These are phyloP conservation scores for Dioscorea zingiberensis DNA, from an alignment of 106 monocot genomes.

Conservation along the genomic window DNA sequence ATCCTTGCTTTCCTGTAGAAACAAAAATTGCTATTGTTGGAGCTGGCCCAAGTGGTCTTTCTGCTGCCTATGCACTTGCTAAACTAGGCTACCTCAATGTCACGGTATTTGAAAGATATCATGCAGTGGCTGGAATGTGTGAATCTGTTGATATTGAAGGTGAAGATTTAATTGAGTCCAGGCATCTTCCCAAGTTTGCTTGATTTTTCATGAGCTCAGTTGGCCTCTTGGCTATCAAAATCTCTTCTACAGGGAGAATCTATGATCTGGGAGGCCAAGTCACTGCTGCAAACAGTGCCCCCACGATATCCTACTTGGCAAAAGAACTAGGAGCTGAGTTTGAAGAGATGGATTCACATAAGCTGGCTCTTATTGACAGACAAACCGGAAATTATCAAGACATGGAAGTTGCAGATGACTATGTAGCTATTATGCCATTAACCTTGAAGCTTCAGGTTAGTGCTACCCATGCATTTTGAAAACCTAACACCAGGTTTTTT, in stretches of 20 bases:
- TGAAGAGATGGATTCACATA: constrained; percentile 45
- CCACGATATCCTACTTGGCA: constrained; percentile 39
- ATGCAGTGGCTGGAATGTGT: constrained; percentile 47
- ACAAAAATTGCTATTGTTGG: constrained; percentile 45
- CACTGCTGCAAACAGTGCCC: constrained; percentile 50
- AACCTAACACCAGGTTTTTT: not conserved
- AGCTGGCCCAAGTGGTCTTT: constrained; percentile 49
- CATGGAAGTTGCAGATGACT: constrained; percentile 46
- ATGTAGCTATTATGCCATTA: constrained; percentile 33
- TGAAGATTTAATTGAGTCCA: not conserved
- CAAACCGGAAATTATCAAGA: constrained; percentile 31
- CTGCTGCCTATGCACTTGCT: constrained; percentile 46
- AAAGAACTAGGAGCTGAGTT: constrained; percentile 38
- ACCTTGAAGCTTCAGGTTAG: constrained; percentile 46
- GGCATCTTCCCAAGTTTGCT: too few relatives aligned
- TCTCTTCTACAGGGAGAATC: constrained; percentile 18
- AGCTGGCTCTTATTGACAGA: constrained; percentile 43
- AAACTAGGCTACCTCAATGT: constrained; percentile 44
- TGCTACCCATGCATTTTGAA: too few relatives aligned
- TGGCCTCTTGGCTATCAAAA: too few relatives aligned
- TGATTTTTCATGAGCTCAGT: too few relatives aligned
- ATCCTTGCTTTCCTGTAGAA: constrained; percentile 30
- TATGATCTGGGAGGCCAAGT: constrained; percentile 63
- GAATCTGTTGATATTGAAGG: constrained; percentile 49
- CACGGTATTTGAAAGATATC: constrained; percentile 35